Conservation (phyloP, 768 basidiomycete genomes). For the Amanita molliuscula region DNA sequence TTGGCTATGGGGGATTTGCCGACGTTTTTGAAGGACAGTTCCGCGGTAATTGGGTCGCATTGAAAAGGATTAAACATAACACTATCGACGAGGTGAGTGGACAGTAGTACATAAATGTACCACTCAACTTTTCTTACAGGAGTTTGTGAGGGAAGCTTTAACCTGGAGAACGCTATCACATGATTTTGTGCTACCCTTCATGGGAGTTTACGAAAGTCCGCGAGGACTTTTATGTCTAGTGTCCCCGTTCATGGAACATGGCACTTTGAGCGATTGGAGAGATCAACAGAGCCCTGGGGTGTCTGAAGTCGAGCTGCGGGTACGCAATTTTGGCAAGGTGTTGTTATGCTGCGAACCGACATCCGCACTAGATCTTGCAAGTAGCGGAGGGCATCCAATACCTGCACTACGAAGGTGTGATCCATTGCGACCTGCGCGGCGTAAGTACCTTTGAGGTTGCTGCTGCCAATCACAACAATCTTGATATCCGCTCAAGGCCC, state of each 20-base stretch:
- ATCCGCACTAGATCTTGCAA: not conserved
- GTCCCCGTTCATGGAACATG: constrained; percentile 1
- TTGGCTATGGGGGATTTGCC: not conserved
- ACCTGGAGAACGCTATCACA: constrained; percentile 1
- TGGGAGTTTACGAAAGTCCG: not conserved
- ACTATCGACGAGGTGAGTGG: not conserved
- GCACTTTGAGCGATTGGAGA: not conserved
- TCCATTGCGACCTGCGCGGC: constrained; percentile 1
- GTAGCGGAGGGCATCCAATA: not conserved
- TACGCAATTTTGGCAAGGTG: not conserved
- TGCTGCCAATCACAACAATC: not conserved
- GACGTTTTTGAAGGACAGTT: not conserved
- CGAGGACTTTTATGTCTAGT: not conserved
- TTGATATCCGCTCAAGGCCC: not conserved
- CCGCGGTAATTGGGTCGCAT: not conserved
- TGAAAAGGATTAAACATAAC: not conserved
- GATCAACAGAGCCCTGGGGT: not conserved
- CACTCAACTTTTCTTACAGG: not conserved
- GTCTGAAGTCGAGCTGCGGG: not conserved
- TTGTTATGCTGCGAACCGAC: not conserved
- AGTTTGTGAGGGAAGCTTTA: not conserved
- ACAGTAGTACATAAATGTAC: not conserved
- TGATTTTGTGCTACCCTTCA: not conserved
- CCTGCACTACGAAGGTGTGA: not conserved
- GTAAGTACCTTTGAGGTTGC: not conserved